Conservation (phyloP, 1,139 yeast species). For the Zygosaccharomyces sapae region DNA sequence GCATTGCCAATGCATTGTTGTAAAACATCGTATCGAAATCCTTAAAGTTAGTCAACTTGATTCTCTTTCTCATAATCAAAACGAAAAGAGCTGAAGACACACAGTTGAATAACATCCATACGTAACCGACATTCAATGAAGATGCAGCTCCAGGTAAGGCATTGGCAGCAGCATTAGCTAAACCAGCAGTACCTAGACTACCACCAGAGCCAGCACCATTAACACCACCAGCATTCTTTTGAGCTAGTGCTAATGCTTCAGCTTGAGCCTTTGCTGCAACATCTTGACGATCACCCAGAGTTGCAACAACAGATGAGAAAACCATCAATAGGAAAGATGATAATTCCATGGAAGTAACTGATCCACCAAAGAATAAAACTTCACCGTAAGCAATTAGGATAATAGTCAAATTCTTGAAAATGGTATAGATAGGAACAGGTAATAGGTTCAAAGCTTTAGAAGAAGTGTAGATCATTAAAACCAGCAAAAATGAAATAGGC, state of each 20-base stretch:
- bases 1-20: slow-evolving; percentile 89
- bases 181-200: slow-evolving; percentile 10
- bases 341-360: slow-evolving; percentile 84
- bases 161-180: slow-evolving; percentile 18
- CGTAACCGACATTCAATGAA: slow-evolving; percentile 72
- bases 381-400: slow-evolving; percentile 97
- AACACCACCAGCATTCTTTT: slow-evolving; percentile 9
- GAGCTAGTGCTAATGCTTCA: slow-evolving; percentile 21
- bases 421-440: slow-evolving; percentile 93
- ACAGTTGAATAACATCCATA: slow-evolving; percentile 96
- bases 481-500: slow-evolving; percentile 86
- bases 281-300: slow-evolving; percentile 71
- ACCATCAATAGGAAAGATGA: slow-evolving; percentile 89
- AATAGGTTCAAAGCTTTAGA: slow-evolving; percentile 90
- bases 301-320: slow-evolving; percentile 86
- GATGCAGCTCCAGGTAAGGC: slow-evolving; percentile 41
- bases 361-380: slow-evolving; percentile 94
- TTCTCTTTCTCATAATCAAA: slow-evolving; percentile 92
- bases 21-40: slow-evolving; percentile 98
- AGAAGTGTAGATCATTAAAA: slow-evolving; percentile 91
- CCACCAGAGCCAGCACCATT: neutral
- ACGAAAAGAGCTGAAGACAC: slow-evolving; percentile 91
- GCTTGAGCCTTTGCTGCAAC: slow-evolving; percentile 27
- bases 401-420: slow-evolving; percentile 94
- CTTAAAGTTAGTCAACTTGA: slow-evolving; percentile 91